These are phyloP conservation scores for Clausena lansium DNA, from an alignment of 345 rosid genomes.

Conservation along the genomic window DNA sequence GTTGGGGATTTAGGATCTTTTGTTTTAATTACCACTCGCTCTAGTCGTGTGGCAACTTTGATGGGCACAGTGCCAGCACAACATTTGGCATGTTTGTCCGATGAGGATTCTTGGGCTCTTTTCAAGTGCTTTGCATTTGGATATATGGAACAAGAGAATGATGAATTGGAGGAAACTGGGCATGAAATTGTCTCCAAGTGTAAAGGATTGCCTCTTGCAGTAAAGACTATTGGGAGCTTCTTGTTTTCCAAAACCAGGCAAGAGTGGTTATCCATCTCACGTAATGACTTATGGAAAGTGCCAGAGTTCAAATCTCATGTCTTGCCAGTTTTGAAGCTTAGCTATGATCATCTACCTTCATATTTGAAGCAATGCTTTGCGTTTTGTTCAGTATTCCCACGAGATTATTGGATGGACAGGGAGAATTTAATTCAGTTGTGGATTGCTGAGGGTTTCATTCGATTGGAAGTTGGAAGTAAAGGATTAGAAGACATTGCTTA, in stretches of 20 bases:
- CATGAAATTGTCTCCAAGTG: conserved; percentile 14
- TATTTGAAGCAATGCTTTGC: conserved; percentile 27
- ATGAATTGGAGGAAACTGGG: conserved; percentile 9
- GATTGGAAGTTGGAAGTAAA: background rate
- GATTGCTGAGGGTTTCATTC: conserved; percentile 27
- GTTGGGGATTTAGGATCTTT: too few relatives aligned
- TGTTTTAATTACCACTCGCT: conserved; percentile 18
- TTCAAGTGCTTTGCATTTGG: conserved; percentile 6
- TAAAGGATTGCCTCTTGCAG: conserved; percentile 23
- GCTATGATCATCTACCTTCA: conserved; percentile 23
- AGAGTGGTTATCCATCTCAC: conserved; percentile 8
- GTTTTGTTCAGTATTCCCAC: conserved; percentile 20
- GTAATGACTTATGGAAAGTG: conserved; percentile 10
- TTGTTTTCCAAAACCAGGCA: conserved; percentile 5
- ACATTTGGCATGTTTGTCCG: background rate
- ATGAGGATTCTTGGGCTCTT: conserved; percentile 1
- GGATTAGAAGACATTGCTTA: conserved; percentile 17
- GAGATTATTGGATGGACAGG: conserved; percentile 16
- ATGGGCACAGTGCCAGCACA: background rate
- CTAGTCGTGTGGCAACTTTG: conserved; percentile 2
- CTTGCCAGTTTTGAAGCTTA: conserved; percentile 17
- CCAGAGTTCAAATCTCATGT: conserved; percentile 5
- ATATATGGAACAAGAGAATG: background rate
- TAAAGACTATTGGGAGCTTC: conserved; percentile 11
- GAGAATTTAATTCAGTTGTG: conserved; percentile 24